phyloP scores from a whole-genome alignment of 208 protist species.

The Jaenimonas drosophilae region DNA sequence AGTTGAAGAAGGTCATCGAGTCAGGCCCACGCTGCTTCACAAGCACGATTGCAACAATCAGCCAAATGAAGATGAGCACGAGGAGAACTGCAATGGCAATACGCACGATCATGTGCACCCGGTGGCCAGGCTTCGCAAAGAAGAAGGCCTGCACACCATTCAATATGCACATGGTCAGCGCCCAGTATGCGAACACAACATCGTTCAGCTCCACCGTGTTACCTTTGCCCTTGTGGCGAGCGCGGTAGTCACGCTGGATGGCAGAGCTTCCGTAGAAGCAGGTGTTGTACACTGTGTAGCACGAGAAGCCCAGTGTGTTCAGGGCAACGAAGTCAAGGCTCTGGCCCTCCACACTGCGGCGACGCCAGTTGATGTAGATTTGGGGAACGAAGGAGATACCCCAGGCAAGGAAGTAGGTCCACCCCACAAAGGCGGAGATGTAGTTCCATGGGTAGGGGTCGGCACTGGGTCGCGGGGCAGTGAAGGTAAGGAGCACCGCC shows the following conservation, averaged over 20 bases:
- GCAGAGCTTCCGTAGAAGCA: conserved; percentile 22
- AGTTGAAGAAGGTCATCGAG: conserved; percentile 5
- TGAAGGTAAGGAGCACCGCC: conserved; percentile 9
- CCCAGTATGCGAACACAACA: conserved; percentile 56
- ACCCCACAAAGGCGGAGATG: conserved; percentile 35
- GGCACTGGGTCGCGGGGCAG: background rate
- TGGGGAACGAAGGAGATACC: conserved; percentile 64
- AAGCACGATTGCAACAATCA: background rate
- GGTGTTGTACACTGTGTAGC: conserved; percentile 40
- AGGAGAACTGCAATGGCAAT: conserved; percentile 6
- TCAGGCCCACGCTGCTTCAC: background rate
- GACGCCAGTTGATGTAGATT: conserved; percentile 31
- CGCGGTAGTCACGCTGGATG: conserved; percentile 29
- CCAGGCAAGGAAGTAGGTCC: conserved; percentile 68
- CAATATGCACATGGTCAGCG: conserved; percentile 20
- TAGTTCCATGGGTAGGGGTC: conserved; percentile 18
- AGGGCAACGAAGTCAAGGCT: conserved; percentile 59
- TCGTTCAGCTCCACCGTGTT: conserved; percentile 59
- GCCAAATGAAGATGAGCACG: conserved; percentile 6
- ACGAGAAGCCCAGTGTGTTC: conserved; percentile 52
- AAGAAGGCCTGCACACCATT: conserved; percentile 41
- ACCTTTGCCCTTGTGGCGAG: conserved; percentile 6
- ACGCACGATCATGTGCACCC: conserved; percentile 7
- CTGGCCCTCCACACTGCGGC: conserved; percentile 42
- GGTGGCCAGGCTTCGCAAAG: conserved; percentile 23